Evolutionary conservation across 2,329 filamentous ascomycete genomes (phyloP), one percentile per base, ranked within the genome.

Genomic region (Fusarium anguioides): DNA sequence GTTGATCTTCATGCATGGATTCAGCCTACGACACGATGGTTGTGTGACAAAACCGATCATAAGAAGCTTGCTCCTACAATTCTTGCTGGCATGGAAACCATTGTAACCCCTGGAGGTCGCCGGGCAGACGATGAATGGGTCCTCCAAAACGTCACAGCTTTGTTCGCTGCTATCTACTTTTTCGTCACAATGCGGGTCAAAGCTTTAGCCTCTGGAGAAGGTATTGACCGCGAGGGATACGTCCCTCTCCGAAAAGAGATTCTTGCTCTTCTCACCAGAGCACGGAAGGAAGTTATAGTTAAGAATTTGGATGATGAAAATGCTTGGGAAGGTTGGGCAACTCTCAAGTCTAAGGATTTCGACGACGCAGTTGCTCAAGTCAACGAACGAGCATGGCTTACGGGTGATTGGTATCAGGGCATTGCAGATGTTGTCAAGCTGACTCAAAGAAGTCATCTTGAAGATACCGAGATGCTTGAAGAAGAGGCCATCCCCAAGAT

Each of bases 31-130:
- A 87, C 93, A 10, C 86, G 91, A 23, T 85, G 84, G 58, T 77
- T 96, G 12, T 80, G 91, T 75, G 84, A 83, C 36, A 83, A 85
- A 23, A 82, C 93, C 11, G 82, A 83, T 2, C 86, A 88, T 1
- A 83, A 86, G 8, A 83, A 81, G 6, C 84, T 94, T 5, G 87
- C 87, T 1, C 91, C 91, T 1, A 91, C 93, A 52, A 85, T 96
- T 1, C 86, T 92, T 46, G 90, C 92, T 0, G 93, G 92, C 2
- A 84, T 94, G 49, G 90, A 91, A 81, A 79, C 81, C 18, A 83
- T 87, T 46, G 70, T 82, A 12, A 75, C 76, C 2, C 81, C 82
- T 0, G 75, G 76, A 14, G 82, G 83, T n/a, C 75, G 72, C 24
- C 77, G 76, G 35, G 81, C 81, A 49, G 75, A 82, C 56, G 81